A percentile compares a stretch with the other conserved stretches of the same genome.
These are phyloP conservation scores for Picea glauca DNA, from an alignment of 75 land plant genomes.

Conservation along the genomic window DNA sequence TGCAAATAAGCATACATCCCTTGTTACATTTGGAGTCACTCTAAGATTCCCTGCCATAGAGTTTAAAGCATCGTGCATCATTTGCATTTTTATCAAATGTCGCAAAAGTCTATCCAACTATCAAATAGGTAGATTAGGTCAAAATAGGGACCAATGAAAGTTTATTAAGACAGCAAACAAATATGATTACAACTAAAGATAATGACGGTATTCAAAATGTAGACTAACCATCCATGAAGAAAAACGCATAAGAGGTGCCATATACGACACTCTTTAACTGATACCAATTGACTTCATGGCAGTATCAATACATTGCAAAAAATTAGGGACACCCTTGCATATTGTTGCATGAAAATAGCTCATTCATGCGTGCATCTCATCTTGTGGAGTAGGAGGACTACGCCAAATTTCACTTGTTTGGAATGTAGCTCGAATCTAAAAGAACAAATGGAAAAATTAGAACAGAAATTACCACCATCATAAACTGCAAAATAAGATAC, in stretches of 20 bases:
- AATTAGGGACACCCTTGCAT: conserved; percentile 98
- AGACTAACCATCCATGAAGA: conserved; percentile 95
- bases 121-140: not conserved
- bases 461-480: not conserved
- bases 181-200: not conserved
- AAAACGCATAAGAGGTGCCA: conserved; percentile 97
- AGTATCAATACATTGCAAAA: conserved; percentile 88
- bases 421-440: conserved; percentile 96
- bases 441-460: not conserved
- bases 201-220: not conserved
- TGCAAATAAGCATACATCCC: conserved; percentile 94
- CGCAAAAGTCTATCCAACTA: not conserved
- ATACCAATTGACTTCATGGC: conserved; percentile 87
- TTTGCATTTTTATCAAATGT: not conserved
- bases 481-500: not conserved
- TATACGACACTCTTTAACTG: conserved; percentile 25
- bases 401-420: conserved; percentile 94
- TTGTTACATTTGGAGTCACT: conserved; percentile 93
- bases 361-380: conserved; percentile 99
- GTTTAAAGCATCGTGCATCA: not conserved
- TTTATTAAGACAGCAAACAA: not conserved
- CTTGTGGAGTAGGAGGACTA: conserved; percentile 92
- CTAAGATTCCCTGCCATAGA: conserved; percentile 78
- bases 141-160: not conserved
- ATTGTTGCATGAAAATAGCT: conserved; percentile 98